Conservation (phyloP, 73 alveolate genomes). For the Tetrahymena elliotti region DNA sequence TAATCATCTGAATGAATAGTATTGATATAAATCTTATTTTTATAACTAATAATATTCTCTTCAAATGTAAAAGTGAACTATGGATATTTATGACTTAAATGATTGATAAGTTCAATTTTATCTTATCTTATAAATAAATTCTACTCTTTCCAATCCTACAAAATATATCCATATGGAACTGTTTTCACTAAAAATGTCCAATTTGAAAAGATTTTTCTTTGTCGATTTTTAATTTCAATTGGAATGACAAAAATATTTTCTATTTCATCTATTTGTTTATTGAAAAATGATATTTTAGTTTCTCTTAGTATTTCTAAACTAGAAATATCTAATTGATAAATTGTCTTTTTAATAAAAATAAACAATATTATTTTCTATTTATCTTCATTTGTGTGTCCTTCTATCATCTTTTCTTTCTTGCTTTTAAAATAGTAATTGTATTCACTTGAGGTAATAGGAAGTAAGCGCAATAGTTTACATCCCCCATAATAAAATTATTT, state of each 20-base stretch:
- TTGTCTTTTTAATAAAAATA: no score
- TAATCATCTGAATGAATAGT: background rate
- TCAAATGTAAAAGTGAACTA: no score
- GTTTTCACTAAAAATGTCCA: background rate
- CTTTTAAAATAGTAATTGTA: background rate
- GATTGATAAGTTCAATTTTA: no score
- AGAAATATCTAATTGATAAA: background rate
- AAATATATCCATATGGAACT: background rate
- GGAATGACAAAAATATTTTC: background rate
- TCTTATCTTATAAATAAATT: background rate
- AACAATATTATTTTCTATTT: no score
- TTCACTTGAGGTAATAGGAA: background rate
- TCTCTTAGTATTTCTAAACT: background rate
- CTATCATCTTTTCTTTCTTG: background rate
- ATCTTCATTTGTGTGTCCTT: no score
- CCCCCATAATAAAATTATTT: background rate
- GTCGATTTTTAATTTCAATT: background rate
- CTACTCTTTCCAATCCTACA: background rate
- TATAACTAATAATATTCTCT: background rate
- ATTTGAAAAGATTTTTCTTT: background rate
- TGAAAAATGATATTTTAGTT: background rate
- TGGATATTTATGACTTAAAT: no score
- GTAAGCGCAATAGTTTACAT: background rate
- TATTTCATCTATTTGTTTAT: no score
- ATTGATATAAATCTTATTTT: no score